Conservation (phyloP, 73 alveolate species). For the Tetrahymena borealis region DNA sequence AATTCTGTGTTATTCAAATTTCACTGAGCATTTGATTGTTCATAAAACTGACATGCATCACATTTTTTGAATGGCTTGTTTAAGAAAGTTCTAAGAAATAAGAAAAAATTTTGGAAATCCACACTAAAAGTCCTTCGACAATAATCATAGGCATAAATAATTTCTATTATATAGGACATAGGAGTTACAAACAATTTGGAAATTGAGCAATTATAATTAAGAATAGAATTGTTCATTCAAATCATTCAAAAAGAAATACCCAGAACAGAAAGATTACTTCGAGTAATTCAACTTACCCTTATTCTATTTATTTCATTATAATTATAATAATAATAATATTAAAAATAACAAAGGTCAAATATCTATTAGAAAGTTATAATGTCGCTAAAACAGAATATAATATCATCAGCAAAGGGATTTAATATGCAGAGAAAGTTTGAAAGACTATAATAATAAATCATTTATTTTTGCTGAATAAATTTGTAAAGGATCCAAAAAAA, state of each 20-base stretch:
- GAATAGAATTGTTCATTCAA: not conserved
- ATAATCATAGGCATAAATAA: too few species aligned
- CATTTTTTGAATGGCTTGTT: too few species aligned
- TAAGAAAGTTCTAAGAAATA: too few species aligned
- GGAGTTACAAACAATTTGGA: not conserved
- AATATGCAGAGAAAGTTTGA: not conserved
- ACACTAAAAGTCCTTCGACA: too few species aligned
- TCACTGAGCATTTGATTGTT: too few species aligned
- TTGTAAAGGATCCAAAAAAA: not conserved
- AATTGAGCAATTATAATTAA: not conserved
- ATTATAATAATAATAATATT: too few species aligned
- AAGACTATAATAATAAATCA: not conserved
- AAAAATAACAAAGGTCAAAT: too few species aligned
- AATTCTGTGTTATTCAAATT: too few species aligned
- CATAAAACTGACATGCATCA: too few species aligned
- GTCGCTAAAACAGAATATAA: too few species aligned
- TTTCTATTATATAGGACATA: not conserved
- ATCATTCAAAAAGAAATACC: not conserved
- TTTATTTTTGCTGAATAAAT: not conserved
- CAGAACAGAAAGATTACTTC: not conserved
- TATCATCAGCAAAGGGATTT: not conserved
- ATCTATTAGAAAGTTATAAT: too few species aligned
- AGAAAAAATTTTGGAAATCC: too few species aligned
- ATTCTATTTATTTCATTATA: not conserved
- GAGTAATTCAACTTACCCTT: not conserved